phyloP scores from a whole-genome alignment of 2,329 filamentous ascomycete genomes.

The Colletotrichum cereale region DNA sequence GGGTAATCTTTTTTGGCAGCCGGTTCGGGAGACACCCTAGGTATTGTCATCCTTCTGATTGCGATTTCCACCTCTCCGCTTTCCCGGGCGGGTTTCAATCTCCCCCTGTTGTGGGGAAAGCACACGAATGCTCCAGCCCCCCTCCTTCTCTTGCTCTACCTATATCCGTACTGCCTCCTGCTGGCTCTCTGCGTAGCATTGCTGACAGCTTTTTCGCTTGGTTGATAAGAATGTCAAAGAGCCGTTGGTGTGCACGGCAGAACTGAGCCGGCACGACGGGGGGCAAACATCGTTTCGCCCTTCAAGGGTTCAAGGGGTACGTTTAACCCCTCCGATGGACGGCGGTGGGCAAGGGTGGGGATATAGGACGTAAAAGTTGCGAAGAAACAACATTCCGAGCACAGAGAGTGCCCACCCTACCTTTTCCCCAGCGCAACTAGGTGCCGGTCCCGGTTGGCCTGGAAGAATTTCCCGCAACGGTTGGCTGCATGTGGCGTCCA shows the following conservation, averaged over 20 bases:
- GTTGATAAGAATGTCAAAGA: not conserved
- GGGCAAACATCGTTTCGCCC: slow-evolving; percentile 37
- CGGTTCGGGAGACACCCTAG: not conserved
- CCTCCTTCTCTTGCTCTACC: not conserved
- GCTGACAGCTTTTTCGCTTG: not conserved
- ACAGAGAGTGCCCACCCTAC: not conserved
- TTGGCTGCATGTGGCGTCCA: slow-evolving; percentile 12
- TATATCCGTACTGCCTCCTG: not conserved
- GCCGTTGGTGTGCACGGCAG: slow-evolving; percentile 18
- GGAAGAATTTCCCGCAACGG: slow-evolving; percentile 1
- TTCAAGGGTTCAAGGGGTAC: slow-evolving; percentile 6
- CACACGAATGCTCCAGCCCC: not conserved
- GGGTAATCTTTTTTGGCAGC: slow-evolving; percentile 14
- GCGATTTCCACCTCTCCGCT: slow-evolving; percentile 9
- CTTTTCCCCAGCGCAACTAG: not conserved
- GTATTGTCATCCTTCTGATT: not conserved
- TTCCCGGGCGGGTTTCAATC: slow-evolving; percentile 21
- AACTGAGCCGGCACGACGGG: slow-evolving; percentile 23
- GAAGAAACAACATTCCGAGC: not conserved
- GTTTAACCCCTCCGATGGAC: slow-evolving; percentile 22
- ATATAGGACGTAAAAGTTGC: not conserved
- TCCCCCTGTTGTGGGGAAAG: slow-evolving; percentile 16
- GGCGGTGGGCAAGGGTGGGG: slow-evolving; percentile 15
- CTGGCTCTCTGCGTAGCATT: not conserved
- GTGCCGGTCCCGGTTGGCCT: slow-evolving; percentile 13